Percentiles rank a stretch among this genome's conserved stretches.
phyloP scores from a whole-genome alignment of 2,329 filamentous ascomycete genomes.

The Falciphora oryzae region DNA sequence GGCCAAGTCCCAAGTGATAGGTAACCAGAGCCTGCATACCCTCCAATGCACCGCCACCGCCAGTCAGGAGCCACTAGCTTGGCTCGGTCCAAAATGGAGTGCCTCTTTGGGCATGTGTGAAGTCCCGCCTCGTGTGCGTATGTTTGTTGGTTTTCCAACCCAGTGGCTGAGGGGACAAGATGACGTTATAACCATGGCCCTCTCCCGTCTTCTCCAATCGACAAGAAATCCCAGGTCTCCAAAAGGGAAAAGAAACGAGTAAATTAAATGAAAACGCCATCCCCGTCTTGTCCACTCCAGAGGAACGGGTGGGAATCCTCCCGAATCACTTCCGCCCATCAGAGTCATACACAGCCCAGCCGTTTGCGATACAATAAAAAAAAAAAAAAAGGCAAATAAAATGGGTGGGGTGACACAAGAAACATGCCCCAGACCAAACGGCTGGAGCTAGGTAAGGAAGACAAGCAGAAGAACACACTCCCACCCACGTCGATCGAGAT shows the following conservation, averaged over 20 bases:
- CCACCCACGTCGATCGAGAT: background rate
- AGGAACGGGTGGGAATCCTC: background rate
- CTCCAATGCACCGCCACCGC: no score
- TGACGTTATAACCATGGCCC: background rate
- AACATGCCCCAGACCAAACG: background rate
- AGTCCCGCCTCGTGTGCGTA: background rate
- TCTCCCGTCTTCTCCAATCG: background rate
- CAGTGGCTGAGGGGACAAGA: background rate
- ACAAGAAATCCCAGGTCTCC: background rate
- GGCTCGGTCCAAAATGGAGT: no score
- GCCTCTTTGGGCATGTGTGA: background rate
- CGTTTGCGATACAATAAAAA: background rate
- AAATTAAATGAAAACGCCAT: slow-evolving; percentile 2
- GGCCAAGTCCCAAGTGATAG: no score
- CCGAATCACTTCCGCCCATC: background rate
- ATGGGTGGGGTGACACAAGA: background rate
- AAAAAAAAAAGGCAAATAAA: background rate
- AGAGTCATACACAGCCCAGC: background rate
- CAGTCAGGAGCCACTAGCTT: no score
- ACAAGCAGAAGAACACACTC: background rate
- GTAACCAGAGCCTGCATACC: no score
- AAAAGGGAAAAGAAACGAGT: background rate
- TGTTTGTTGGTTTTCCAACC: background rate
- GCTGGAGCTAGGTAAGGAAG: background rate
- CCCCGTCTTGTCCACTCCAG: background rate